Percentiles rank a stretch among this genome's conserved stretches.
Evolutionary conservation across 2,329 filamentous ascomycete genomes (phyloP).

Genomic region (Fusarium aywerte): DNA sequence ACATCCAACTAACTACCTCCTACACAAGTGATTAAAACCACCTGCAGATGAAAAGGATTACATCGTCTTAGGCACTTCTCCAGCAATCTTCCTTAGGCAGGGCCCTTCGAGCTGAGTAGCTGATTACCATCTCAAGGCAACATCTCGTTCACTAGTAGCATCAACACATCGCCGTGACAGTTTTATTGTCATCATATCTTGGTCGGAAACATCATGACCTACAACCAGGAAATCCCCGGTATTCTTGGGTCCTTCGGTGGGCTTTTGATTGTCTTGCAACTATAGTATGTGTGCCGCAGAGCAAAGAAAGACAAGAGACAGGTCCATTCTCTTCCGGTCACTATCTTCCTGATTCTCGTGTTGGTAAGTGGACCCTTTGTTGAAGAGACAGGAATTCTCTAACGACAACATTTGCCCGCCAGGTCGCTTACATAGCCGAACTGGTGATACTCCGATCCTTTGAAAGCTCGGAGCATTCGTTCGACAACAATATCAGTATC

Average conservation of each 20-base stretch:
- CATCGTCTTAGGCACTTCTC: background rate
- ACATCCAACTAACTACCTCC: too few species aligned
- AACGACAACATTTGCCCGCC: background rate
- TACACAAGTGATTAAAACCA: too few species aligned
- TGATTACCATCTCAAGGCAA: background rate
- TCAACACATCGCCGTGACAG: background rate
- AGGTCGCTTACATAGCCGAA: conserved; percentile 63
- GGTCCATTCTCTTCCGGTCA: conserved; percentile 24
- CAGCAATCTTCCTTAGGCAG: background rate
- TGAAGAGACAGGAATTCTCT: conserved; percentile 55
- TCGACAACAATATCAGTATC: conserved; percentile 64
- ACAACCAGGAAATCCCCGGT: background rate
- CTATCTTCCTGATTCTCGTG: conserved; percentile 51
- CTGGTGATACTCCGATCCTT: conserved; percentile 58
- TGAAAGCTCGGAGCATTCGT: conserved; percentile 56
- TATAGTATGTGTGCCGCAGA: background rate
- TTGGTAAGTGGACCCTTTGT: conserved; percentile 47
- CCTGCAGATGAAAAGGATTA: too few species aligned
- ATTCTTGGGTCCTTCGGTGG: background rate
- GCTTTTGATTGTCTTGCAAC: background rate
- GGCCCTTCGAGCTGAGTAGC: background rate
- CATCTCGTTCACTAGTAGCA: background rate
- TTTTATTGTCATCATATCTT: background rate
- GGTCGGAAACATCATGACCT: background rate
- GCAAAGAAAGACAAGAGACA: background rate